Evolutionary conservation across 2,329 filamentous ascomycete species (phyloP).

Genomic region (Aureobasidium sp.): DNA sequence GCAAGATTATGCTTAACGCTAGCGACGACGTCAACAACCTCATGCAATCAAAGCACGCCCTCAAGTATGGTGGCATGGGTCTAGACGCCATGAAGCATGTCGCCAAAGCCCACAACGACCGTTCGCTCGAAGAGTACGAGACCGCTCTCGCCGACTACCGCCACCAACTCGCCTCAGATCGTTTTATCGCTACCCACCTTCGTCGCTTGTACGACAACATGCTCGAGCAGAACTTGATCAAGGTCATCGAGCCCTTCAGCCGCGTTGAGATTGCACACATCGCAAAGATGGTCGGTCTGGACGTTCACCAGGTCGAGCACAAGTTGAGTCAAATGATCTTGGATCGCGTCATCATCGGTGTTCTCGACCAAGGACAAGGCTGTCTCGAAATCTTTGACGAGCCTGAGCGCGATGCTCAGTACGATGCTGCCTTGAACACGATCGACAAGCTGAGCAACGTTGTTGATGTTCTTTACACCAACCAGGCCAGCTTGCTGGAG

Average conservation of each 20-base stretch:
- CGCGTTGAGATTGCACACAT: constrained; percentile 95
- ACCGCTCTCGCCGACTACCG: constrained; percentile 82
- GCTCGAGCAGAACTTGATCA: constrained; percentile 98
- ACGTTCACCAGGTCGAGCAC: constrained; percentile 92
- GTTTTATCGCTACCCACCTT: constrained; percentile 95
- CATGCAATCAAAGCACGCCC: constrained; percentile 91
- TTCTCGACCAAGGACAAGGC: constrained; percentile 93
- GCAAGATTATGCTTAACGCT: constrained; percentile 99
- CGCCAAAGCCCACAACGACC: constrained; percentile 88
- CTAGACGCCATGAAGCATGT: constrained; percentile 99
- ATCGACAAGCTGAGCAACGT: constrained; percentile 97
- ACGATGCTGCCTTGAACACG: constrained; percentile 87
- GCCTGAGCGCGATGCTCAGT: constrained; percentile 84
- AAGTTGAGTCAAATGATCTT: constrained; percentile 99
- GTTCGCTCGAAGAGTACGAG: constrained; percentile 95
- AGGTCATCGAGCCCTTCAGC: constrained; percentile 98
- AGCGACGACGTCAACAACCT: constrained; percentile 93
- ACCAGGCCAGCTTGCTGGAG: constrained; percentile 92
- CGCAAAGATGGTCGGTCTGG: constrained; percentile 93
- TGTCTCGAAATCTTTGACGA: constrained; percentile 97
- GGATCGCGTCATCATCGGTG: constrained; percentile 96
- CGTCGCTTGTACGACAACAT: constrained; percentile 95
- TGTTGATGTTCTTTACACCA: constrained; percentile 94
- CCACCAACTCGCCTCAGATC: constrained; percentile 86
- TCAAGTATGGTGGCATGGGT: constrained; percentile 91